A percentile compares a stretch with the other conserved stretches of the same genome.
phyloP scores from a whole-genome alignment of 192 early-diverging fungal species.

The Podila epicladia region DNA sequence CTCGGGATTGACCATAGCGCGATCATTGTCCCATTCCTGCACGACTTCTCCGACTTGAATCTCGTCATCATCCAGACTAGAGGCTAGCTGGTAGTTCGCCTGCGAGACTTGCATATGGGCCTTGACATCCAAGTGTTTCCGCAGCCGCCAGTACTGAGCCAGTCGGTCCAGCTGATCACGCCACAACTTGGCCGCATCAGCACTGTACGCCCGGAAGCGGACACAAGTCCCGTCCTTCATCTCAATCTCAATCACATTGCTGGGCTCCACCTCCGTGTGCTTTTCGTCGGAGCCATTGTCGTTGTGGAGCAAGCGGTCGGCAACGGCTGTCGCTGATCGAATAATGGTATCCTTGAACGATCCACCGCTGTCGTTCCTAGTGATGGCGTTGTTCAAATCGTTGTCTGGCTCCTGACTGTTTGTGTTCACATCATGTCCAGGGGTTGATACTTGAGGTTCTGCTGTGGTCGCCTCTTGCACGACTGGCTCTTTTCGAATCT shows the following conservation, averaged over 20 bases:
- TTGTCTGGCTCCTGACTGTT: constrained; percentile 2
- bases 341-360: constrained; percentile 8
- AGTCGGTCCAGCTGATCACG: constrained; percentile 36
- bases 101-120: constrained; percentile 19
- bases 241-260: constrained; percentile 43
- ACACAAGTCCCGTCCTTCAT: constrained; percentile 39
- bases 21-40: constrained; percentile 41
- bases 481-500: not conserved
- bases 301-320: constrained; percentile 19
- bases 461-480: not conserved
- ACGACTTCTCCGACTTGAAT: constrained; percentile 15
- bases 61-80: constrained; percentile 41
- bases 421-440: not conserved
- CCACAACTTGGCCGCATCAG: constrained; percentile 45
- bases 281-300: constrained; percentile 2
- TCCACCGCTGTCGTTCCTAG: not conserved
- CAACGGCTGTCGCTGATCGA: constrained; percentile 22
- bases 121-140: constrained; percentile 28
- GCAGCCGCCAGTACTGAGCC: constrained; percentile 38
- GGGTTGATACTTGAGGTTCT: not conserved
- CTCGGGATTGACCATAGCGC: constrained; percentile 16
- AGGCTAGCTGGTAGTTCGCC: constrained; percentile 24
- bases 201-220: constrained; percentile 30
- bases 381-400: constrained; percentile 6
- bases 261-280: constrained; percentile 15